These are phyloP conservation scores for Pythium rishiriense DNA, from an alignment of 352 stramenopile species.

Conservation along the genomic window DNA sequence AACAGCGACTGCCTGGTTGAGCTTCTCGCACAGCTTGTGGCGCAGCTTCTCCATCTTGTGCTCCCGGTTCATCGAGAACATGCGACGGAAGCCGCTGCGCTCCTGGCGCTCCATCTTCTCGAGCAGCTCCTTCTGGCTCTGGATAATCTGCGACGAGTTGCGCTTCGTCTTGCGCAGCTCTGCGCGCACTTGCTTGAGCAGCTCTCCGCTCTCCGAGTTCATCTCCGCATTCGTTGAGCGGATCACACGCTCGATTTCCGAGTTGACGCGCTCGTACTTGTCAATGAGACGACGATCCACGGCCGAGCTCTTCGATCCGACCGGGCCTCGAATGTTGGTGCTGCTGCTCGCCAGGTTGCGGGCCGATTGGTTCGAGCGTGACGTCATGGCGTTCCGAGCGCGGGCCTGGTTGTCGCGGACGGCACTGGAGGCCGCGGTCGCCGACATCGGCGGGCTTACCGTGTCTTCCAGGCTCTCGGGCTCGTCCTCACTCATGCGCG, in stretches of 20 bases:
- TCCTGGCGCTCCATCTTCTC: conserved; percentile 83
- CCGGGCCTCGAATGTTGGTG: not conserved
- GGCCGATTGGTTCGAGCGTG: conserved; percentile 21
- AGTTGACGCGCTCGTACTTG: conserved; percentile 76
- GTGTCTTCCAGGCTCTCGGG: conserved; percentile 13
- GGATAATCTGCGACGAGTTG: conserved; percentile 73
- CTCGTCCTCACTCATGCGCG: conserved; percentile 8
- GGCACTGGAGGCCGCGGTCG: conserved; percentile 9
- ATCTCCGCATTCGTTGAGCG: conserved; percentile 46
- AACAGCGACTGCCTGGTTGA: conserved; percentile 61
- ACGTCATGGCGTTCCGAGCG: conserved; percentile 5
- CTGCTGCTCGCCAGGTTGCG: conserved; percentile 13
- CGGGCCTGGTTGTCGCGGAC: conserved; percentile 11
- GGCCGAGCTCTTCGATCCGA: conserved; percentile 25
- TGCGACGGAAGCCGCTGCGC: conserved; percentile 53
- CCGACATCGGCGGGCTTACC: conserved; percentile 11
- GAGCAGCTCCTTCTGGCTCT: conserved; percentile 78
- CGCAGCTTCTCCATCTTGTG: conserved; percentile 75
- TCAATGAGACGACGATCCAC: conserved; percentile 67
- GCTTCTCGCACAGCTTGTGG: conserved; percentile 68
- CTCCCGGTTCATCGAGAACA: conserved; percentile 72
- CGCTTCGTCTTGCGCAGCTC: conserved; percentile 64
- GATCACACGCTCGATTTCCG: conserved; percentile 72
- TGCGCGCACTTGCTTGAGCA: conserved; percentile 31
- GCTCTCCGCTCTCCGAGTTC: conserved; percentile 27